These are phyloP conservation scores for Termitomyces sp. DNA, from an alignment of 768 basidiomycete genomes.

Conservation along the genomic window DNA sequence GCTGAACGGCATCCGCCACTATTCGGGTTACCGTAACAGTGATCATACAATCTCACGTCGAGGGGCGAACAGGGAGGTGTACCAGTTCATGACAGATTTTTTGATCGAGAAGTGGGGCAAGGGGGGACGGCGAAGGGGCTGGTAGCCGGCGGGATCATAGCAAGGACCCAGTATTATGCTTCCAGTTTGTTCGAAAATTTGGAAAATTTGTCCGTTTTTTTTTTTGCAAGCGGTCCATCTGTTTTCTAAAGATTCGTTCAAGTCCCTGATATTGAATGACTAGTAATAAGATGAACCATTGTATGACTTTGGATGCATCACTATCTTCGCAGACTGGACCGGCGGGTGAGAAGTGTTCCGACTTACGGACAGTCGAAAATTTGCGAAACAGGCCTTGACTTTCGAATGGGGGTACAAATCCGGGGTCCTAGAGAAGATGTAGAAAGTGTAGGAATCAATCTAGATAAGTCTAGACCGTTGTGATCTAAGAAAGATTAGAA, in stretches of 20 bases:
- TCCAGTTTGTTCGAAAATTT: no score
- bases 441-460: neutral
- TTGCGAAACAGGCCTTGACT: neutral
- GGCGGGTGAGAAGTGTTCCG: no score
- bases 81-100: slow-evolving; percentile 81
- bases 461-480: slow-evolving; percentile 12
- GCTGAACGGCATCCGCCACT: slow-evolving; percentile 12
- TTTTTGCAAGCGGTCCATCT: no score
- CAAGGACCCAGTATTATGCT: neutral
- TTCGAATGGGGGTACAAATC: neutral
- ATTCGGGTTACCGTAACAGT: slow-evolving; percentile 30
- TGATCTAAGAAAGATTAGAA: slow-evolving; percentile 5
- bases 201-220: no score
- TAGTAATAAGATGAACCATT: no score
- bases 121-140: slow-evolving; percentile 60
- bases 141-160: slow-evolving; percentile 29
- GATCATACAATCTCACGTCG: slow-evolving; percentile 74
- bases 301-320: neutral
- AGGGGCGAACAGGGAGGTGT: slow-evolving; percentile 80
- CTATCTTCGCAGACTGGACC: neutral
- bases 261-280: no score
- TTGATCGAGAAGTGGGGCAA: slow-evolving; percentile 92
- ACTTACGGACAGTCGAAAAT: no score
- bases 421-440: neutral
- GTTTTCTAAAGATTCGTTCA: no score